A percentile compares a stretch with the other conserved stretches of the same genome.
Conservation (phyloP, 129 eudicot species). For the Centella asiatica region DNA sequence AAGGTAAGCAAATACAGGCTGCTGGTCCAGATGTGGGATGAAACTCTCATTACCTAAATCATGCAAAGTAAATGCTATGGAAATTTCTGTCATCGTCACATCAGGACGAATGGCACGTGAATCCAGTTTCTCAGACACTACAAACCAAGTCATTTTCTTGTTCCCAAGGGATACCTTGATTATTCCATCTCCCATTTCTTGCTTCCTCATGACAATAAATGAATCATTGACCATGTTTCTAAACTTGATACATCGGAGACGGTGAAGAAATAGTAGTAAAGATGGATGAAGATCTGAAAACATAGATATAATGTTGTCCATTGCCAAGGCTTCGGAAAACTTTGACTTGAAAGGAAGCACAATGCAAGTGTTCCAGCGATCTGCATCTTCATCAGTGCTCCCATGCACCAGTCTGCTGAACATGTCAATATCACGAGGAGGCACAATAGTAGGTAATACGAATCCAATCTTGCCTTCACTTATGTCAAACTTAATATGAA, state of each 20-base stretch:
- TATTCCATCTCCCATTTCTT: constrained; percentile 56
- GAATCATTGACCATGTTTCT: constrained; percentile 53
- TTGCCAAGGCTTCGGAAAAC: constrained; percentile 26
- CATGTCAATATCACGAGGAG: constrained; percentile 62
- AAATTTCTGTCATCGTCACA: constrained; percentile 67
- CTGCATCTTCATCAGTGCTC: constrained; percentile 25
- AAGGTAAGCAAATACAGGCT: constrained; percentile 88
- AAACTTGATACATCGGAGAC: constrained; percentile 67
- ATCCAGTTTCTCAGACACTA: constrained; percentile 42
- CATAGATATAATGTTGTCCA: constrained; percentile 61
- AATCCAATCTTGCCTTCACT: constrained; percentile 86
- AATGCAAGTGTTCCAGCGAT: constrained; percentile 72
- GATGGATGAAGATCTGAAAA: constrained; percentile 94
- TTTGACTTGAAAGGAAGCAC: constrained; percentile 78
- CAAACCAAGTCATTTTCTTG: constrained; percentile 67
- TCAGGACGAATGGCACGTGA: constrained; percentile 48
- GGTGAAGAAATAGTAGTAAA: constrained; percentile 81
- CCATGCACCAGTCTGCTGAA: constrained; percentile 33
- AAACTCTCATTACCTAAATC: constrained; percentile 38
- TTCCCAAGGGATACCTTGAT: constrained; percentile 56
- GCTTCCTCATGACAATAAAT: constrained; percentile 57
- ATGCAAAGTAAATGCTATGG: constrained; percentile 69
- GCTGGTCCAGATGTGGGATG: constrained; percentile 54
- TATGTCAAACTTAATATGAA: constrained; percentile 88
- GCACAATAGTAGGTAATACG: constrained; percentile 73